Conservation (phyloP, 73 alveolate species). For the Paramecium tetraurelia region DNA sequence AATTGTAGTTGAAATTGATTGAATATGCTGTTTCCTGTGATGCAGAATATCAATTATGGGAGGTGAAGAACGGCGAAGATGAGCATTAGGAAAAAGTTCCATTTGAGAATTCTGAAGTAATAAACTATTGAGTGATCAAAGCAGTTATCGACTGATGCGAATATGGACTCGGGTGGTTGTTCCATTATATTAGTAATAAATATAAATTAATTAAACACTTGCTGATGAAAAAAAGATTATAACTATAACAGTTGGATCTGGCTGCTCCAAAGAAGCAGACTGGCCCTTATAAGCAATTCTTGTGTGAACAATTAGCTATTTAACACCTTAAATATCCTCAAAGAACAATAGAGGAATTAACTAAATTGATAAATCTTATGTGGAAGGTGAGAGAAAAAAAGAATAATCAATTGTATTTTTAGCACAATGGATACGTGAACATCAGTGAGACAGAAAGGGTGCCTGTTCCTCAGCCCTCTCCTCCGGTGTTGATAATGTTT, state of each 20-base stretch:
- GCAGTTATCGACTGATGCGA: not conserved
- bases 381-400: conserved; percentile 36
- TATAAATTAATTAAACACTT: not conserved
- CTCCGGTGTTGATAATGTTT: conserved; percentile 25
- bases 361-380: conserved; percentile 18
- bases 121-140: not conserved
- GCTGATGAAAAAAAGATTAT: not conserved
- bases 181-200: conserved; percentile 4
- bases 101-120: not conserved
- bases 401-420: not conserved
- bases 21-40: not conserved
- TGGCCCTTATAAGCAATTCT: not conserved
- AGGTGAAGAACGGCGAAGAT: not conserved
- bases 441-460: conserved; percentile 11
- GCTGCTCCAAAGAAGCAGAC: conserved; percentile 15
- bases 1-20: not conserved
- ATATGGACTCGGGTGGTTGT: conserved; percentile 21
- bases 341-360: not conserved
- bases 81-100: conserved; percentile 9
- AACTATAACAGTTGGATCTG: not conserved
- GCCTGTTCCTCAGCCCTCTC: conserved; percentile 39
- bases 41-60: conserved; percentile 2
- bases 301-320: not conserved
- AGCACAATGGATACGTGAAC: conserved; percentile 29
- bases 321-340: not conserved